Evolutionary conservation across 2,329 filamentous ascomycete species (phyloP), one percentile per base, ranked within the genome.

Genomic region (Venturia pyrina): DNA sequence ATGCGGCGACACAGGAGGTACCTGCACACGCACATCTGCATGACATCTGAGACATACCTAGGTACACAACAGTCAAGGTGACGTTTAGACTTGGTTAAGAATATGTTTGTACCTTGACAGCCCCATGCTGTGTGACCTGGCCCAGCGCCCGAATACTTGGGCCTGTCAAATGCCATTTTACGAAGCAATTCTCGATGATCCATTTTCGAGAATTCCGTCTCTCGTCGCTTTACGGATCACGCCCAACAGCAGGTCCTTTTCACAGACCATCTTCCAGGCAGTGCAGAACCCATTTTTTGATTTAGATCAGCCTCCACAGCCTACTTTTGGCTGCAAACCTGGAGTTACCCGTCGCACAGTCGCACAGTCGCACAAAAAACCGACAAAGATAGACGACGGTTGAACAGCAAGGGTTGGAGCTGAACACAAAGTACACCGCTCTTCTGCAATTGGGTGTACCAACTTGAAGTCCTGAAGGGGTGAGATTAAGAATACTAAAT

Each of bases 21-120:
- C 17, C 46, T 57, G 50, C 50, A 57, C n/a, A 32, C 8, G 48
- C 50, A 57, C 17, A 19, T 34, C 50, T 57, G 50, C 50, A 57
- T 15, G 50, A n/a, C 17, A 57, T 57, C 50, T 57, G 50, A 57
- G 50, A 57, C 50, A 57, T 34, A 57, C n/a, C n/a, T n/a, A n/a
- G n/a, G n/a, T n/a, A n/a, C n/a, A n/a, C 50, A 37, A 15, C 13
- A 34, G 50, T 13, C 15, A 24, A 19, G 1, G 50, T 34, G 13
- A 34, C 32, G 28, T 34, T 19, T 5, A 57, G n/a, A 50, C 46
- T 21, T 24, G 50, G 24, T 19, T 5, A 37, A 32, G 13, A 57
- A 53, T 28, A 50, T 21, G 21, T 21, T 13, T 11, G 46, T 50
- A 50, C 46, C 46, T 24, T 24, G 13, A 24, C n/a, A 50, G 2